These are phyloP conservation scores for Tilletia indica DNA, from an alignment of 1,284 basidiomycete species.

Conservation along the genomic window DNA sequence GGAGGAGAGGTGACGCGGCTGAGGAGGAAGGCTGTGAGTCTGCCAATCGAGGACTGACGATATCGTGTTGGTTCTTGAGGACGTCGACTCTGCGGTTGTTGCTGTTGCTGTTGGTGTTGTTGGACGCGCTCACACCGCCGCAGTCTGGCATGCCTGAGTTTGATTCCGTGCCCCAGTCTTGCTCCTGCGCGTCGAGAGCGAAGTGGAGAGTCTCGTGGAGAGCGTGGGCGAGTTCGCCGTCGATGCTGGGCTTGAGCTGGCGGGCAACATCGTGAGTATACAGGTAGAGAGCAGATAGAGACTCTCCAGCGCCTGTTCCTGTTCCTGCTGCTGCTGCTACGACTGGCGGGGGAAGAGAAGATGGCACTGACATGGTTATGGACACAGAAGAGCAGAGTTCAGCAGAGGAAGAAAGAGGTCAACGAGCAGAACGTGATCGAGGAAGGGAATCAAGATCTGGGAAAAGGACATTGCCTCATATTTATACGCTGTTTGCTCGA, in stretches of 20 bases:
- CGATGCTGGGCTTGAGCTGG: slow-evolving; percentile 41
- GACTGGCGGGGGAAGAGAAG: too few relatives aligned
- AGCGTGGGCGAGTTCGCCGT: slow-evolving; percentile 46
- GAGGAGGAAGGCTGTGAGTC: slow-evolving; percentile 10
- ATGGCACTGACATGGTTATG: neutral
- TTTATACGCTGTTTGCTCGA: too few relatives aligned
- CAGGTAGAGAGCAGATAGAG: slow-evolving; percentile 36
- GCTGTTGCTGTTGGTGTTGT: neutral
- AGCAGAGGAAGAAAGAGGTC: too few relatives aligned
- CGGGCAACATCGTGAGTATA: slow-evolving; percentile 48
- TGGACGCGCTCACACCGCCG: neutral
- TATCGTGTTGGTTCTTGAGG: neutral
- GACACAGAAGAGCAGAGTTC: too few relatives aligned
- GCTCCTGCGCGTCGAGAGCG: slow-evolving; percentile 44
- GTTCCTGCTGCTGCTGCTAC: neutral
- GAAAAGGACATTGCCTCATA: too few relatives aligned
- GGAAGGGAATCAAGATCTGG: too few relatives aligned
- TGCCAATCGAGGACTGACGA: neutral
- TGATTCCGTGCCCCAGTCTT: slow-evolving; percentile 33
- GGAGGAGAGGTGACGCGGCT: neutral
- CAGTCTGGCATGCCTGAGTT: neutral
- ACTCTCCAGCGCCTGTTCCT: neutral
- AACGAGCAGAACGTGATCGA: too few relatives aligned
- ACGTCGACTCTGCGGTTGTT: neutral
- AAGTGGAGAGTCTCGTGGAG: slow-evolving; percentile 51